These are phyloP conservation scores for Nicotiana paniculata DNA, from an alignment of 257 asterid species.

Conservation along the genomic window DNA sequence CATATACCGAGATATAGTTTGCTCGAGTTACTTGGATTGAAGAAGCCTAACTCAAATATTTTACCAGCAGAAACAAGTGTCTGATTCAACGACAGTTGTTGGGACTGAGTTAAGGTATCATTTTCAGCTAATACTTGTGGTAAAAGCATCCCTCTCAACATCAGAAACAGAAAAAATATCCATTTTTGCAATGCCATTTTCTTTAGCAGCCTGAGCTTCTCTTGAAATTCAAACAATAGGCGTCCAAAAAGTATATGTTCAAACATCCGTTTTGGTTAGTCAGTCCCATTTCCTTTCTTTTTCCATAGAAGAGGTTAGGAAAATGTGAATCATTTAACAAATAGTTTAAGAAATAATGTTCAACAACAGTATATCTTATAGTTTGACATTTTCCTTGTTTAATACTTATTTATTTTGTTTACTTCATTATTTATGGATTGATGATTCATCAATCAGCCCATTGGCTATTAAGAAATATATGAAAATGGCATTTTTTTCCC, in stretches of 20 bases:
- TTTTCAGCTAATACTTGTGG: slow-evolving; percentile 9
- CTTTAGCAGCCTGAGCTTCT: background rate
- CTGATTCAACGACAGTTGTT: slow-evolving; percentile 24
- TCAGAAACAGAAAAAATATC: background rate
- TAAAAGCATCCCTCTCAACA: background rate
- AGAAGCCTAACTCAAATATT: slow-evolving; percentile 64
- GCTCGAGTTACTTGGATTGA: slow-evolving; percentile 24
- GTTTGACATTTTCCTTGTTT: background rate
- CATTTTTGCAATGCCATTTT: background rate
- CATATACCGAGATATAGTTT: slow-evolving; percentile 57
- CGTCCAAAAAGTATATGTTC: too few relatives aligned
- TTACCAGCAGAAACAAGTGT: slow-evolving; percentile 35
- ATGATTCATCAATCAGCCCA: background rate
- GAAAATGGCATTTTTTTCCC: background rate
- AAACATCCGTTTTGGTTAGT: too few relatives aligned
- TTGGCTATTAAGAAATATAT: too few relatives aligned
- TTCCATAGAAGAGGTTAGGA: background rate
- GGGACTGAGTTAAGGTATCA: slow-evolving; percentile 37
- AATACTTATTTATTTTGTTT: background rate
- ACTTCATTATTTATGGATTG: too few relatives aligned
- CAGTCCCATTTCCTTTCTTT: background rate
- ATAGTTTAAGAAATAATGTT: too few relatives aligned
- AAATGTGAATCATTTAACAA: too few relatives aligned
- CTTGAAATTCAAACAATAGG: too few relatives aligned
- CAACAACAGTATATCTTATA: too few relatives aligned